phyloP scores from a whole-genome alignment of 1,139 yeast species.

The Sugiyamaella xylanicola region DNA sequence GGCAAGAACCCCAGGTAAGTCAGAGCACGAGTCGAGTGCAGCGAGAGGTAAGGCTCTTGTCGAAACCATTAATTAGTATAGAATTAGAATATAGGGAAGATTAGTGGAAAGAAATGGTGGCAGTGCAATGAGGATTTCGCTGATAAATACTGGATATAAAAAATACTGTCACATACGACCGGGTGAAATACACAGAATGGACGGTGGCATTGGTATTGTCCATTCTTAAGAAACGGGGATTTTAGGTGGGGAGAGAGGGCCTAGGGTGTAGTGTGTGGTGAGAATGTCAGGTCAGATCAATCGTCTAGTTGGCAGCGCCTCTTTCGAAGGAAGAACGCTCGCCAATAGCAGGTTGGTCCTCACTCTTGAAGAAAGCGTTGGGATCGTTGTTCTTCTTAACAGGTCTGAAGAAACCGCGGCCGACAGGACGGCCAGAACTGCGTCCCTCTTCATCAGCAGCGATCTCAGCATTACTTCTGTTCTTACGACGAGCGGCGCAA shows the following conservation, averaged over 20 bases:
- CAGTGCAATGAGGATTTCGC: neutral
- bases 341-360: slow-evolving; percentile 31
- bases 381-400: slow-evolving; percentile 18
- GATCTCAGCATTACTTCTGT: slow-evolving; percentile 19
- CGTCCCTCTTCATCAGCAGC: slow-evolving; percentile 10
- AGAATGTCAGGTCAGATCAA: neutral
- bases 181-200: slow-evolving; percentile 16
- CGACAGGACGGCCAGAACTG: slow-evolving; percentile 6
- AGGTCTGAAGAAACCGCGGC: slow-evolving; percentile 21
- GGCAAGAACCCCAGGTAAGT: neutral
- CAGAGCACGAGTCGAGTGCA: neutral
- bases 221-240: slow-evolving; percentile 9
- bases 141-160: neutral
- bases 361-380: slow-evolving; percentile 27
- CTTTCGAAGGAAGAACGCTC: slow-evolving; percentile 32
- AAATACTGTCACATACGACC: slow-evolving; percentile 6
- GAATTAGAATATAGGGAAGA: slow-evolving; percentile 11
- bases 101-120: slow-evolving; percentile 7
- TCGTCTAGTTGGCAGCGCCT: slow-evolving; percentile 9
- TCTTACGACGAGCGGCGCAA: slow-evolving; percentile 29
- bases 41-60: neutral
- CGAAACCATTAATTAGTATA: slow-evolving; percentile 12
- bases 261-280: neutral
- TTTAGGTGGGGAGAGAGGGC: neutral
- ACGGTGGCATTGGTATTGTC: slow-evolving; percentile 11